Evolutionary conservation across 805 yeast species (phyloP).

Genomic region (Priceomyces medius): DNA sequence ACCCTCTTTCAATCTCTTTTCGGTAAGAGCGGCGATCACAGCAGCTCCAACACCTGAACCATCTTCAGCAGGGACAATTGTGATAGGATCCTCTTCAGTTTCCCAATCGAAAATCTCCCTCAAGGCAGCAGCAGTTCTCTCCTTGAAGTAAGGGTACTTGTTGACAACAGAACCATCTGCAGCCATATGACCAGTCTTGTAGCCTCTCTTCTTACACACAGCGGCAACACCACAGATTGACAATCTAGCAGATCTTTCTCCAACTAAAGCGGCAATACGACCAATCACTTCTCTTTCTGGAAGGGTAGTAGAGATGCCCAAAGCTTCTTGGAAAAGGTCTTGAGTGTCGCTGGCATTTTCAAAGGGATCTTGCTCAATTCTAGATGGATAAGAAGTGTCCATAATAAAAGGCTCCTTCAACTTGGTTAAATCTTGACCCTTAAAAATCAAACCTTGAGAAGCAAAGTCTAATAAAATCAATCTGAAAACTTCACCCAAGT

Average conservation of each 20-base stretch:
- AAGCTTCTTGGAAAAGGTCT: slow-evolving; percentile 56
- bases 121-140: slow-evolving; percentile 84
- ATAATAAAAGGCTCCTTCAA: slow-evolving; percentile 66
- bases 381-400: slow-evolving; percentile 88
- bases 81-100: slow-evolving; percentile 70
- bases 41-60: slow-evolving; percentile 99
- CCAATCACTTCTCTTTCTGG: slow-evolving; percentile 83
- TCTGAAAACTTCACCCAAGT: slow-evolving; percentile 89
- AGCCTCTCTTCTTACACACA: slow-evolving; percentile 80
- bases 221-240: slow-evolving; percentile 96
- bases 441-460: slow-evolving; percentile 60
- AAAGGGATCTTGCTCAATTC: slow-evolving; percentile 84
- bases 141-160: slow-evolving; percentile 88
- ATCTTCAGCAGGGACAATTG: slow-evolving; percentile 91
- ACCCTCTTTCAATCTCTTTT: slow-evolving; percentile 71
- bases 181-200: slow-evolving; percentile 80
- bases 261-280: slow-evolving; percentile 79
- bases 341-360: slow-evolving; percentile 78
- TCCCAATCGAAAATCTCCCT: slow-evolving; percentile 87
- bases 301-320: slow-evolving; percentile 63
- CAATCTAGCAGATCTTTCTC: slow-evolving; percentile 89
- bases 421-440: slow-evolving; percentile 62
- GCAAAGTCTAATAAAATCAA: slow-evolving; percentile 72
- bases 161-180: slow-evolving; percentile 97
- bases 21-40: slow-evolving; percentile 91